Conservation (phyloP, 306 rosid genomes). For the Ormosia semicastrata region DNA sequence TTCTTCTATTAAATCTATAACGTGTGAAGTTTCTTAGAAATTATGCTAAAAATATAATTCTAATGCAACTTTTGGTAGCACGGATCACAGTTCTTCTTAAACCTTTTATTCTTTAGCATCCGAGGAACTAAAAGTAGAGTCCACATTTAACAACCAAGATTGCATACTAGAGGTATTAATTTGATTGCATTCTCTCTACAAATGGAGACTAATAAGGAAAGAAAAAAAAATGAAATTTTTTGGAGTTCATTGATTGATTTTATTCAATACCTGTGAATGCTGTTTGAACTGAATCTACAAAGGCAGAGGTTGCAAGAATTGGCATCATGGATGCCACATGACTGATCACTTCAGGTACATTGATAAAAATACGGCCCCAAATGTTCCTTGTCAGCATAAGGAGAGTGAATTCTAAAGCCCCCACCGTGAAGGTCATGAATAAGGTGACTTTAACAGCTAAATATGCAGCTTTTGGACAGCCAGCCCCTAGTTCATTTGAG, state of each 20-base stretch:
- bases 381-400: slow-evolving; percentile 49
- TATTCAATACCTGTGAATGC: slow-evolving; percentile 36
- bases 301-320: slow-evolving; percentile 22
- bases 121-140: neutral
- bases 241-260: neutral
- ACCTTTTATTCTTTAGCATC: neutral
- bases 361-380: slow-evolving; percentile 73
- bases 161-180: neutral
- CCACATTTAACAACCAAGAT: neutral
- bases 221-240: neutral
- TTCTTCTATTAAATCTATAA: neutral
- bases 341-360: slow-evolving; percentile 53
- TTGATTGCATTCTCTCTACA: neutral
- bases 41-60: neutral
- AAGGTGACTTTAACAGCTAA: slow-evolving; percentile 59
- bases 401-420: slow-evolving; percentile 37
- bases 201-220: neutral
- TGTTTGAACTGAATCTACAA: slow-evolving; percentile 44
- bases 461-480: slow-evolving; percentile 54
- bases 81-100: neutral
- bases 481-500: slow-evolving; percentile 82
- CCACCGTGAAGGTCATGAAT: slow-evolving; percentile 41
- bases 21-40: neutral
- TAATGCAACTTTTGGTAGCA: neutral
- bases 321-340: slow-evolving; percentile 62